Percentiles rank a stretch among this genome's conserved stretches.
Conservation (phyloP, 1,284 basidiomycete genomes). For the Schizophyllum commune region DNA sequence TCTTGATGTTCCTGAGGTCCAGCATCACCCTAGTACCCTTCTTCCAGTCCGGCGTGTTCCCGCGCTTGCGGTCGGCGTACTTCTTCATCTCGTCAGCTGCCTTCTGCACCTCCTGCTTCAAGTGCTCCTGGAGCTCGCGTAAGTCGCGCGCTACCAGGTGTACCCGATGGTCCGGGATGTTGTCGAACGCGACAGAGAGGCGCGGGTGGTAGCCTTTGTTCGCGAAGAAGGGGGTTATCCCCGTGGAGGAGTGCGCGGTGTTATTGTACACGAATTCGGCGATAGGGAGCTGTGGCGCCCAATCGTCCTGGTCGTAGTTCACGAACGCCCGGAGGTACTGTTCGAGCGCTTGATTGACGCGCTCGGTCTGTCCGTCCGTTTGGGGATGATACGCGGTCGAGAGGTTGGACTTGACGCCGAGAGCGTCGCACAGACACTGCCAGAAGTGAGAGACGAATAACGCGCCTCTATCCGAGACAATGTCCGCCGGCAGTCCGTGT, state of each 20-base stretch:
- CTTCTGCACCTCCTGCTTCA: too few relatives aligned
- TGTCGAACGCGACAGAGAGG: too few relatives aligned
- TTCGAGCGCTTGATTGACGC: constrained; percentile 2
- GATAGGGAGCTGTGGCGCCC: constrained; percentile 15
- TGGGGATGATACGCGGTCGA: constrained; percentile 30
- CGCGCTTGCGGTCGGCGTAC: too few relatives aligned
- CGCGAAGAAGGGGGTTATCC: constrained; percentile 13
- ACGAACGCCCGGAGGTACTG: constrained; percentile 2
- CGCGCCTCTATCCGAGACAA: constrained; percentile 22
- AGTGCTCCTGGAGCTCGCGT: too few relatives aligned
- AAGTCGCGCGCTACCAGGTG: too few relatives aligned
- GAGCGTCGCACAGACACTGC: constrained; percentile 11
- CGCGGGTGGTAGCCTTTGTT: constrained; percentile 13
- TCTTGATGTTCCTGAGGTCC: background rate
- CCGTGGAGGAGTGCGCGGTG: constrained; percentile 17
- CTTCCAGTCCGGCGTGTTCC: too few relatives aligned
- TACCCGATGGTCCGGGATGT: too few relatives aligned
- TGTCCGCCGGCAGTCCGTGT: constrained; percentile 19
- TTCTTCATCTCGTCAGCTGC: too few relatives aligned
- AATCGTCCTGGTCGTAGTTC: background rate
- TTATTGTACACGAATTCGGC: constrained; percentile 26
- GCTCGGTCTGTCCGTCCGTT: constrained; percentile 37
- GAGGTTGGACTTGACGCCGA: constrained; percentile 13
- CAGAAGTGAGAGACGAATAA: constrained; percentile 21
- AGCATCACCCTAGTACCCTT: too few relatives aligned